Evolutionary conservation across 805 yeast species (phyloP).

Genomic region (Saccharomycopsis amapae): DNA sequence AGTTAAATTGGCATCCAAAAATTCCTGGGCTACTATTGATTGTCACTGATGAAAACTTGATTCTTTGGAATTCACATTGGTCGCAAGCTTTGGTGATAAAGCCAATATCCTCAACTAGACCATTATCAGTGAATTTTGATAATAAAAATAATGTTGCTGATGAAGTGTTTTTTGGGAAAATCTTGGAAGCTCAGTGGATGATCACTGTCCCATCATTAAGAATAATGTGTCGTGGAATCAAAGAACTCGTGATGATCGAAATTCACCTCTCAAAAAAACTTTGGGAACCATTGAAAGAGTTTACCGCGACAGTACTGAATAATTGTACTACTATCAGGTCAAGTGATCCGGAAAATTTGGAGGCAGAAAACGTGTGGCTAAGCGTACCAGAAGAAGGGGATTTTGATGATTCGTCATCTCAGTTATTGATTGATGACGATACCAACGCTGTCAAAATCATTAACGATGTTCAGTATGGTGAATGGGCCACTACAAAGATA

Average conservation of each 20-base stretch:
- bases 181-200: not conserved
- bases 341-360: too few relatives aligned
- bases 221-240: not conserved
- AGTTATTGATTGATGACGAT: conserved; percentile 20
- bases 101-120: not conserved
- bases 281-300: too few relatives aligned
- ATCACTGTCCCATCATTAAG: not conserved
- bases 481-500: conserved; percentile 8
- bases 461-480: conserved; percentile 11
- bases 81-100: not conserved
- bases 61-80: conserved; percentile 13
- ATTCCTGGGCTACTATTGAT: conserved; percentile 8
- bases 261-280: too few relatives aligned
- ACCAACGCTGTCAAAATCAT: conserved; percentile 14
- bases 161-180: too few relatives aligned
- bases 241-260: not conserved
- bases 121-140: too few relatives aligned
- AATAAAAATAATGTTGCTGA: too few relatives aligned
- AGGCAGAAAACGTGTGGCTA: too few relatives aligned
- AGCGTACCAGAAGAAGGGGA: too few relatives aligned
- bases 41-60: conserved; percentile 3
- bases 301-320: too few relatives aligned
- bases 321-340: too few relatives aligned
- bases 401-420: too few relatives aligned
- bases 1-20: conserved; percentile 15